These are phyloP conservation scores for Chrysanthemum lavandulifolium DNA, from an alignment of 129 eudicot species.

Conservation along the genomic window DNA sequence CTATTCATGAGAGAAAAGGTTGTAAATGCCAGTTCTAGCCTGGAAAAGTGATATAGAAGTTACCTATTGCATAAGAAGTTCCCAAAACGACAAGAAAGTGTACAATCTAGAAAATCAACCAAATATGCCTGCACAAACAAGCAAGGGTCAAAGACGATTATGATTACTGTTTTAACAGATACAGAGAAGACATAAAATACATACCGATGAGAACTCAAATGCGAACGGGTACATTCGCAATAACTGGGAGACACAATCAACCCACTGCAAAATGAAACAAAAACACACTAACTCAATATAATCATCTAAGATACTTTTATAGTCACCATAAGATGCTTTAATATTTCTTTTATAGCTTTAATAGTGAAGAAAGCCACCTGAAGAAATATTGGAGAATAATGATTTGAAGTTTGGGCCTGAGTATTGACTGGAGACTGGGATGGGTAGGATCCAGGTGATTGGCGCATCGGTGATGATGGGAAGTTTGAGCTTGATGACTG, in stretches of 20 bases:
- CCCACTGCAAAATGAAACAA: slow-evolving; percentile 63
- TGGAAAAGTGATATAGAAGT: slow-evolving; percentile 7
- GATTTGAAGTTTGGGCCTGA: slow-evolving; percentile 50
- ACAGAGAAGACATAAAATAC: slow-evolving; percentile 22
- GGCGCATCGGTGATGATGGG: slow-evolving; percentile 80
- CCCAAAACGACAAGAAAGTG: slow-evolving; percentile 94
- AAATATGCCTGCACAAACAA: slow-evolving; percentile 64
- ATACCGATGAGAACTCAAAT: slow-evolving; percentile 93
- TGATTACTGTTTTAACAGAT: neutral
- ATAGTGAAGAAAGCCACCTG: slow-evolving; percentile 48
- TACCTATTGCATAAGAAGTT: slow-evolving; percentile 97
- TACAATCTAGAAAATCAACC: slow-evolving; percentile 81
- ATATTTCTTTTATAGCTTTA: neutral
- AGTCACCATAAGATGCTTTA: neutral
- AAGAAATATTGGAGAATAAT: slow-evolving; percentile 83
- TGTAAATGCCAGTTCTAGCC: neutral
- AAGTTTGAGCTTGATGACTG: slow-evolving; percentile 76
- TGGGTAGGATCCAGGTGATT: slow-evolving; percentile 60
- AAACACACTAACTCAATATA: slow-evolving; percentile 4
- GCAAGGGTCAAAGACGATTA: slow-evolving; percentile 16
- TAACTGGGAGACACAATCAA: slow-evolving; percentile 91
- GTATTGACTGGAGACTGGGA: slow-evolving; percentile 50
- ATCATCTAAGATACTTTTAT: neutral
- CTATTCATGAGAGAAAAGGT: neutral
- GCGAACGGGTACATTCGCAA: slow-evolving; percentile 93